These are phyloP conservation scores for Phyllostachys edulis DNA, from an alignment of 176 grass and related monocot species.

Conservation along the genomic window DNA sequence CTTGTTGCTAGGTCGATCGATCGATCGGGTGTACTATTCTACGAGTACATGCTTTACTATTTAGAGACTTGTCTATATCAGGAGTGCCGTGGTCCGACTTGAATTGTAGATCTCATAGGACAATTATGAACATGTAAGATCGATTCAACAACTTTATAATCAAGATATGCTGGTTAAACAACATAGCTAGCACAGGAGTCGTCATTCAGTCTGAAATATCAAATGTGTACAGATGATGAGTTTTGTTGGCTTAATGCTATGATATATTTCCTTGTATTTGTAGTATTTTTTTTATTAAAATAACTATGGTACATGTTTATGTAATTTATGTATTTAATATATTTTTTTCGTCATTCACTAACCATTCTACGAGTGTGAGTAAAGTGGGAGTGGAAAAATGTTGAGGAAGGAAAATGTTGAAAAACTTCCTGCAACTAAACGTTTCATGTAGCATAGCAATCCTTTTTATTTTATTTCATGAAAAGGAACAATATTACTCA, in stretches of 20 bases:
- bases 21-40: neutral
- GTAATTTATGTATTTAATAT: neutral
- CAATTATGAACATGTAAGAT: conserved; percentile 15
- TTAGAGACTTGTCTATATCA: neutral
- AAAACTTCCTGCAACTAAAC: neutral
- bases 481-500: neutral
- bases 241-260: neutral
- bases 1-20: neutral
- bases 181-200: neutral
- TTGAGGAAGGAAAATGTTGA: neutral
- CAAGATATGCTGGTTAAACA: neutral
- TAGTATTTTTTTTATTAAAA: neutral
- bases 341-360: neutral
- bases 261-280: neutral
- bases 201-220: neutral
- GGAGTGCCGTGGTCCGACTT: conserved; percentile 4
- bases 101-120: conserved; percentile 9
- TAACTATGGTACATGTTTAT: neutral
- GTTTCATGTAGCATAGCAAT: neutral
- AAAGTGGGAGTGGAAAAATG: neutral
- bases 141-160: neutral
- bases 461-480: neutral
- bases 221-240: neutral
- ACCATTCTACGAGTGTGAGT: neutral
- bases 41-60: conserved; percentile 31